Evolutionary conservation across 345 rosid genomes (phyloP).

Genomic region (Mallotus nudiflorus): DNA sequence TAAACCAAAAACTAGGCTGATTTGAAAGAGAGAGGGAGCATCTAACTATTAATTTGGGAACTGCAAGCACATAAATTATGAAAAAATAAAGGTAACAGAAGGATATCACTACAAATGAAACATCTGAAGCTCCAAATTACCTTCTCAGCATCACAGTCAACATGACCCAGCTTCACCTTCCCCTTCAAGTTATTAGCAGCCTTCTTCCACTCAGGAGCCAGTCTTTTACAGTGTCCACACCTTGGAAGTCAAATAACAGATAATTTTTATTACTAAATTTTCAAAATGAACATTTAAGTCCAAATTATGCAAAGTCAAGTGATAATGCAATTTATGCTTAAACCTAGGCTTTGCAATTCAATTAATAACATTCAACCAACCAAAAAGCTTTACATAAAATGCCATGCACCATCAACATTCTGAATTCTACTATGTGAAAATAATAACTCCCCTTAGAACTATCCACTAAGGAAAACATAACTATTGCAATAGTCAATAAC

Average conservation of each 20-base stretch:
- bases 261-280: not conserved
- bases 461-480: not conserved
- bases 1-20: not conserved
- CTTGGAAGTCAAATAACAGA: slow-evolving; percentile 37
- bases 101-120: not conserved
- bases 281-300: not conserved
- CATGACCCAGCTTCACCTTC: slow-evolving; percentile 93
- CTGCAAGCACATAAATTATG: not conserved
- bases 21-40: not conserved
- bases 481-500: not conserved
- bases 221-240: slow-evolving; percentile 96
- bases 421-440: not conserved
- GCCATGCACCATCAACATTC: not conserved
- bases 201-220: slow-evolving; percentile 98
- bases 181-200: slow-evolving; percentile 89
- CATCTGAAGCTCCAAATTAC: slow-evolving; percentile 34
- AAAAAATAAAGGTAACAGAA: not conserved
- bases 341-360: not conserved
- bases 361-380: not conserved
- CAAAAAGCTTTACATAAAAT: not conserved
- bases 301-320: not conserved
- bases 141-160: slow-evolving; percentile 87
- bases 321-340: not conserved
- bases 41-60: too few relatives aligned
- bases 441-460: not conserved